These are phyloP conservation scores for Purshia tridentata DNA, from an alignment of 306 rosid species.

Conservation along the genomic window DNA sequence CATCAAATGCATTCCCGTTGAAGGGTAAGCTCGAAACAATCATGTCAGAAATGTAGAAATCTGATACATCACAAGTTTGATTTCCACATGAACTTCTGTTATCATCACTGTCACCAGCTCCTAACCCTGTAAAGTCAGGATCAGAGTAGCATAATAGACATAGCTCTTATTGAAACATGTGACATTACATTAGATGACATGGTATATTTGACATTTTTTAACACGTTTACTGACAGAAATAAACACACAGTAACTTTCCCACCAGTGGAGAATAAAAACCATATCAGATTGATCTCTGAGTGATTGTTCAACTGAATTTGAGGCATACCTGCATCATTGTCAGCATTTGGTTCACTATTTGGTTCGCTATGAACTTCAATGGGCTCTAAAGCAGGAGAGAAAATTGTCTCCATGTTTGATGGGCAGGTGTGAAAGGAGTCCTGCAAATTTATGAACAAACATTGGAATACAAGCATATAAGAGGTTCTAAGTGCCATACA, in stretches of 20 bases:
- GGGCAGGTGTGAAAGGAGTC: slow-evolving; percentile 43
- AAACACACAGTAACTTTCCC: neutral
- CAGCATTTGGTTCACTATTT: slow-evolving; percentile 41
- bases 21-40: slow-evolving; percentile 77
- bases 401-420: slow-evolving; percentile 57
- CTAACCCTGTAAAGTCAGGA: slow-evolving; percentile 47
- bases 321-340: slow-evolving; percentile 51
- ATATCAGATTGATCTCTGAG: neutral
- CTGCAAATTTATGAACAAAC: slow-evolving; percentile 39
- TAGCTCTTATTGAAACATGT: neutral
- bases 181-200: neutral
- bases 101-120: slow-evolving; percentile 51
- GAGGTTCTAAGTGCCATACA: neutral
- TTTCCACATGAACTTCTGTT: slow-evolving; percentile 48
- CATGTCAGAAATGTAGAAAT: slow-evolving; percentile 93
- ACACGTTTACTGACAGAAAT: neutral
- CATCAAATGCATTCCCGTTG: slow-evolving; percentile 47
- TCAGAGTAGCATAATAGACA: slow-evolving; percentile 22
- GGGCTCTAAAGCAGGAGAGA: slow-evolving; percentile 76
- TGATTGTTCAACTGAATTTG: slow-evolving; percentile 10
- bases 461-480: slow-evolving; percentile 10
- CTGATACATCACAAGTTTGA: slow-evolving; percentile 81
- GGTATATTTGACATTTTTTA: neutral
- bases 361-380: slow-evolving; percentile 43
- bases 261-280: neutral